phyloP scores from a whole-genome alignment of 2,329 filamentous ascomycete genomes.

The Aspergillus awamori region DNA sequence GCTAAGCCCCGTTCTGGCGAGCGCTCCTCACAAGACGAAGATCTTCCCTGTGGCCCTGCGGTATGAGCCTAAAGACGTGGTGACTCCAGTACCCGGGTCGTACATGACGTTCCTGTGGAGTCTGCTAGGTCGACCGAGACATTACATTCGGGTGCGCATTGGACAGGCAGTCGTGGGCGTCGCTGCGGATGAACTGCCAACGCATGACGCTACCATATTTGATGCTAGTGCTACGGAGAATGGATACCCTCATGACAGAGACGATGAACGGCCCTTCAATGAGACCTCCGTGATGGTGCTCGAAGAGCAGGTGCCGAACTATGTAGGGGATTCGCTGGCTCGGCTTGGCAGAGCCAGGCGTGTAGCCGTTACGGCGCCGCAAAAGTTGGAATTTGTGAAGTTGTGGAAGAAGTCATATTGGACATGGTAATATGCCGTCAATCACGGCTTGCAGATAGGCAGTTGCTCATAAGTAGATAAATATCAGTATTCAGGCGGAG shows the following conservation, averaged over 20 bases:
- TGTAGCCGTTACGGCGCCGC: constrained; percentile 77
- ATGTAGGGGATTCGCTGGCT: constrained; percentile 83
- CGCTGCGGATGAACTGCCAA: constrained; percentile 26
- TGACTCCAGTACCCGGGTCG: constrained; percentile 79
- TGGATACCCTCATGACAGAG: constrained; percentile 49
- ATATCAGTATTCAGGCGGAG: background rate
- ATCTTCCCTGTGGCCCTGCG: constrained; percentile 91
- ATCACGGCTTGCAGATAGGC: background rate
- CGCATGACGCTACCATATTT: too few relatives aligned
- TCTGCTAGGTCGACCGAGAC: constrained; percentile 79
- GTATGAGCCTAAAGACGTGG: constrained; percentile 86
- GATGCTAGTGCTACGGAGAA: too few relatives aligned
- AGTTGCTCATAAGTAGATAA: background rate
- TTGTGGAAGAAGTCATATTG: constrained; percentile 60
- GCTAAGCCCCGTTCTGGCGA: constrained; percentile 75
- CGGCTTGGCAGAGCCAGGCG: constrained; percentile 84
- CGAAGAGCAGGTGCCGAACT: constrained; percentile 73
- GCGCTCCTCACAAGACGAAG: constrained; percentile 66
- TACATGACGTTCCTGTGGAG: constrained; percentile 81
- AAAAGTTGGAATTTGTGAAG: constrained; percentile 81
- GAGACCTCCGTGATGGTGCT: constrained; percentile 33
- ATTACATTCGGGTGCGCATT: constrained; percentile 87
- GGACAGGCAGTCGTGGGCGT: constrained; percentile 66
- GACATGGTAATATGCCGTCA: constrained; percentile 28
- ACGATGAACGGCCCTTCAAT: background rate